Evolutionary conservation across 2,329 filamentous ascomycete species (phyloP).

Genomic region (Colletotrichum chrysophilum): DNA sequence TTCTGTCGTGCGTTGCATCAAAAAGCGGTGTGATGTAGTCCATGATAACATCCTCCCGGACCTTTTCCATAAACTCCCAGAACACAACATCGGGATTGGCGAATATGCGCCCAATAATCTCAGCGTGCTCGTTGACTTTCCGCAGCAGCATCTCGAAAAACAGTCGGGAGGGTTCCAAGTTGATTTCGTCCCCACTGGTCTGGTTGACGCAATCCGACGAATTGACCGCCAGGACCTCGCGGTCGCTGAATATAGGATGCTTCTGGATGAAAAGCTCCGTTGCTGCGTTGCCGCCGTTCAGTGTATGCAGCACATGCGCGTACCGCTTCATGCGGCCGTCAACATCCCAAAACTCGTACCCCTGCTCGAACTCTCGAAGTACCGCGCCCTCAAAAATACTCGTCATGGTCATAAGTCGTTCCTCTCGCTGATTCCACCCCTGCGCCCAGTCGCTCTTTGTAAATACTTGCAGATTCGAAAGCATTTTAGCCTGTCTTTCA

Average conservation of each 20-base stretch:
- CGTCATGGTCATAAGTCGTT: conserved; percentile 76
- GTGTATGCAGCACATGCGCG: conserved; percentile 79
- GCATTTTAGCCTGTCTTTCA: conserved; percentile 87
- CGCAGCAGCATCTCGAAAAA: conserved; percentile 80
- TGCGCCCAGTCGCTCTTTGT: conserved; percentile 79
- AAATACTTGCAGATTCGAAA: conserved; percentile 81
- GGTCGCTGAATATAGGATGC: conserved; percentile 81
- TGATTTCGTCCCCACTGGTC: conserved; percentile 68
- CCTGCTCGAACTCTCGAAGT: conserved; percentile 89
- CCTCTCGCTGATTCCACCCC: conserved; percentile 74
- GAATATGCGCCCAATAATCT: conserved; percentile 83
- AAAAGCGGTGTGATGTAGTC: conserved; percentile 88
- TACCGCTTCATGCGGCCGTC: conserved; percentile 90
- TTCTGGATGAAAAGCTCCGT: conserved; percentile 89
- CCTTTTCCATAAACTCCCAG: conserved; percentile 79
- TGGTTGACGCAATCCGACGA: conserved; percentile 83
- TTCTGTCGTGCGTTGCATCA: conserved; percentile 82
- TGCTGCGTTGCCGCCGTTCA: conserved; percentile 81
- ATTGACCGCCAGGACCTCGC: conserved; percentile 69
- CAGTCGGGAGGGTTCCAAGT: conserved; percentile 77
- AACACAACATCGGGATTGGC: conserved; percentile 73
- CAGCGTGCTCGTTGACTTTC: conserved; percentile 83
- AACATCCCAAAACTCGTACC: conserved; percentile 86
- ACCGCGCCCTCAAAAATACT: conserved; percentile 90
- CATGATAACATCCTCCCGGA: conserved; percentile 82